These are phyloP conservation scores for Neotropicomus parvogracilis DNA, from an alignment of 1,284 basidiomycete species.

Conservation along the genomic window DNA sequence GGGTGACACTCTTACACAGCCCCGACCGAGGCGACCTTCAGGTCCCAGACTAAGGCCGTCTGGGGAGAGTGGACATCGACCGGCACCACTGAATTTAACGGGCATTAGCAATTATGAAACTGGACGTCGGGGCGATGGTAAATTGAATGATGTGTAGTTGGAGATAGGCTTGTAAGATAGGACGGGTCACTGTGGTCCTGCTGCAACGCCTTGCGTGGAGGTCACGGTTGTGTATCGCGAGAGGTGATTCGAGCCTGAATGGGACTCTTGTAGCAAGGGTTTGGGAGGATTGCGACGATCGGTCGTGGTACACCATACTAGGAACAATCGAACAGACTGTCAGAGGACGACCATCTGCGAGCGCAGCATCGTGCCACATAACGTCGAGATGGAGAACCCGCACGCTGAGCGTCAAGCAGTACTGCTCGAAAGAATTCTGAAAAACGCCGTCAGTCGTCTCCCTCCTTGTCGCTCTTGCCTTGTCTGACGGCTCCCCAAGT, in stretches of 20 bases:
- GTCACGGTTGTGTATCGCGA: background rate
- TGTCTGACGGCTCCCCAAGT: constrained; percentile 44
- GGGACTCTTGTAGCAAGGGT: constrained; percentile 18
- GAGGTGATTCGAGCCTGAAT: background rate
- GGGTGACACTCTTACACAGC: constrained; percentile 13
- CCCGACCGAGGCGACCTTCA: constrained; percentile 40
- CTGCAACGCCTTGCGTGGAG: constrained; percentile 16
- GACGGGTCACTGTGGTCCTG: constrained; percentile 19
- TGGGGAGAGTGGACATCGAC: constrained; percentile 28
- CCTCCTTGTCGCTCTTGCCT: background rate
- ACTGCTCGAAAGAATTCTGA: constrained; percentile 84
- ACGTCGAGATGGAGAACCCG: constrained; percentile 74
- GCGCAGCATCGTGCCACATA: constrained; percentile 1
- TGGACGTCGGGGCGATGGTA: background rate
- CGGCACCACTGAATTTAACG: constrained; percentile 35
- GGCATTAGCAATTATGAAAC: constrained; percentile 16
- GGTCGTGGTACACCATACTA: no score
- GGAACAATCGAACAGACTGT: no score
- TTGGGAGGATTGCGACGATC: constrained; percentile 18
- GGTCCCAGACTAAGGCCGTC: constrained; percentile 31
- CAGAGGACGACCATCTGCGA: background rate
- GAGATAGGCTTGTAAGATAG: background rate
- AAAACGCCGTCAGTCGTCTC: constrained; percentile 68
- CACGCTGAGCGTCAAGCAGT: constrained; percentile 90
- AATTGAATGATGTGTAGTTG: background rate